Conservation (phyloP, 2,329 filamentous ascomycete genomes). For the Xylariaceae sp. region DNA sequence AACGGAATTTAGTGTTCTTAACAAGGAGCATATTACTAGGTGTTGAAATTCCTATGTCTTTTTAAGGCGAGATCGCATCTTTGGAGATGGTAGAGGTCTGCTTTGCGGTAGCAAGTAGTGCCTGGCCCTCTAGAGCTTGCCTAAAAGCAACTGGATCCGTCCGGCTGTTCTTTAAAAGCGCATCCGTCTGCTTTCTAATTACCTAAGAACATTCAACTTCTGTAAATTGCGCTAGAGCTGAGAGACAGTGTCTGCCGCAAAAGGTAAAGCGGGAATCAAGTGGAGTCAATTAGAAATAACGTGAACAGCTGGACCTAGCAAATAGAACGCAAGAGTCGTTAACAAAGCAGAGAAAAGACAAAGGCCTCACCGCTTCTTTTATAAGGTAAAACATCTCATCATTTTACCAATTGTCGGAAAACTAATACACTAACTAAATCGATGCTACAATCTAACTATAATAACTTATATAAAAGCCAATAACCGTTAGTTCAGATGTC, state of each 20-base stretch:
- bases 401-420: no score
- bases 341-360: slow-evolving; percentile 7
- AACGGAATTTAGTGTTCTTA: not conserved
- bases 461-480: not conserved
- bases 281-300: not conserved
- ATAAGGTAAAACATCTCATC: not conserved
- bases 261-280: not conserved
- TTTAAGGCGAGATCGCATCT: not conserved
- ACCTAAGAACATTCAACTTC: not conserved
- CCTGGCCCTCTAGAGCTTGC: not conserved
- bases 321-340: not conserved
- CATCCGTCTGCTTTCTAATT: not conserved
- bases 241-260: not conserved
- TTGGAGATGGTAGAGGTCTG: not conserved
- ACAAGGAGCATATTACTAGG: not conserved
- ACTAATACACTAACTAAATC: not conserved
- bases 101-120: not conserved
- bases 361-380: not conserved
- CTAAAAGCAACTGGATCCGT: not conserved
- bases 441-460: no score
- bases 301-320: not conserved
- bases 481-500: not conserved
- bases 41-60: not conserved
- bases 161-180: not conserved
- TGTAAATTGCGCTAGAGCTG: no score